These are phyloP conservation scores for Fusarium bactridioides DNA, from an alignment of 2,329 filamentous ascomycete species.

Conservation along the genomic window DNA sequence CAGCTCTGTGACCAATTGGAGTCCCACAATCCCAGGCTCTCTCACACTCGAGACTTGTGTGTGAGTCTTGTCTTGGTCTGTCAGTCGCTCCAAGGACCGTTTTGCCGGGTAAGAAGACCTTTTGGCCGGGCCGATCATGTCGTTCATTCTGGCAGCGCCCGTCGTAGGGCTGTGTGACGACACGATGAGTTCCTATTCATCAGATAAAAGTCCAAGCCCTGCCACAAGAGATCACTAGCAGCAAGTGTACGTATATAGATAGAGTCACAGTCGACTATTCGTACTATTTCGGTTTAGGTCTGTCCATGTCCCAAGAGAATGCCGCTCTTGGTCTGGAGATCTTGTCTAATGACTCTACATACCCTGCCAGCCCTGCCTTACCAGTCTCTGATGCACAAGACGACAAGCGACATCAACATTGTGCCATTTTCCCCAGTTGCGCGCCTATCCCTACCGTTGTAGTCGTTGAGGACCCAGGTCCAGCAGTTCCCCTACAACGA, in stretches of 20 bases:
- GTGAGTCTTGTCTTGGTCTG: neutral
- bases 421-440: slow-evolving; percentile 22
- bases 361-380: neutral
- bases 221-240: slow-evolving; percentile 3
- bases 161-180: slow-evolving; percentile 46
- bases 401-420: slow-evolving; percentile 22
- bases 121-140: slow-evolving; percentile 36
- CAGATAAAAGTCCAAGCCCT: slow-evolving; percentile 3
- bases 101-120: slow-evolving; percentile 28
- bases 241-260: neutral
- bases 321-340: neutral
- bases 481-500: neutral
- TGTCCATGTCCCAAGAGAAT: neutral
- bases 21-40: slow-evolving; percentile 26
- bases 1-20: slow-evolving; percentile 19
- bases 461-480: neutral
- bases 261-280: slow-evolving; percentile 19
- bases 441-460: slow-evolving; percentile 13
- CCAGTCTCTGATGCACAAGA: neutral
- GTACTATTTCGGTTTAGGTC: slow-evolving; percentile 18
- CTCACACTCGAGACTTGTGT: neutral
- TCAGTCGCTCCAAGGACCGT: slow-evolving; percentile 32
- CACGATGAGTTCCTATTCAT: slow-evolving; percentile 5
- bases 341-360: neutral
- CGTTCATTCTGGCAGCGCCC: slow-evolving; percentile 27